phyloP scores from a whole-genome alignment of 805 yeast genomes.

The Lipomyces sp. region DNA sequence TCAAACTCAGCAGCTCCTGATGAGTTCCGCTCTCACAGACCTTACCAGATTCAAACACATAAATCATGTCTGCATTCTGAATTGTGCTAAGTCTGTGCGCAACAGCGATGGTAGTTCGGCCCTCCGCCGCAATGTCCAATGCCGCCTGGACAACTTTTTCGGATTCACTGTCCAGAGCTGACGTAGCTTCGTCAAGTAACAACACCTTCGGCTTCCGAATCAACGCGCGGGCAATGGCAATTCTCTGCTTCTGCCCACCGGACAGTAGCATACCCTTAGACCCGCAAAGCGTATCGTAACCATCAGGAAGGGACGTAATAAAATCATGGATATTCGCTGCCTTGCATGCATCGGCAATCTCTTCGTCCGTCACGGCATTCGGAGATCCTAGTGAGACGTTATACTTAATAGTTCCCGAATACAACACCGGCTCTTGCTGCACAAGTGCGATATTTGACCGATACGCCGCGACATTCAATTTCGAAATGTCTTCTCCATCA shows the following conservation, averaged over 20 bases:
- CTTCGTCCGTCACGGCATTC: constrained; percentile 39
- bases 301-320: constrained; percentile 51
- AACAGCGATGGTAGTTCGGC: constrained; percentile 69
- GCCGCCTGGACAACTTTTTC: constrained; percentile 66
- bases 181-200: constrained; percentile 57
- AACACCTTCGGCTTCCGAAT: constrained; percentile 55
- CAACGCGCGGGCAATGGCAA: constrained; percentile 62
- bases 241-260: constrained; percentile 64
- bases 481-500: constrained; percentile 51
- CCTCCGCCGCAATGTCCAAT: constrained; percentile 54
- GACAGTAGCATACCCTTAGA: constrained; percentile 52
- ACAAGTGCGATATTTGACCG: constrained; percentile 56
- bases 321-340: constrained; percentile 54
- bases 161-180: constrained; percentile 55
- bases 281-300: constrained; percentile 51
- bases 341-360: constrained; percentile 43
- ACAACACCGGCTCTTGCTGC: constrained; percentile 57
- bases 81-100: constrained; percentile 71
- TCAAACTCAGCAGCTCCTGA: constrained; percentile 40
- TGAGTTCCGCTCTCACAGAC: constrained; percentile 53
- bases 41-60: constrained; percentile 52
- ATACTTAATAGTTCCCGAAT: constrained; percentile 76
- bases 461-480: constrained; percentile 50
- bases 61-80: constrained; percentile 50
- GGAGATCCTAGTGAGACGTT: constrained; percentile 52